Evolutionary conservation across 1,139 yeast genomes (phyloP).

Genomic region (Diutina neorugosa): DNA sequence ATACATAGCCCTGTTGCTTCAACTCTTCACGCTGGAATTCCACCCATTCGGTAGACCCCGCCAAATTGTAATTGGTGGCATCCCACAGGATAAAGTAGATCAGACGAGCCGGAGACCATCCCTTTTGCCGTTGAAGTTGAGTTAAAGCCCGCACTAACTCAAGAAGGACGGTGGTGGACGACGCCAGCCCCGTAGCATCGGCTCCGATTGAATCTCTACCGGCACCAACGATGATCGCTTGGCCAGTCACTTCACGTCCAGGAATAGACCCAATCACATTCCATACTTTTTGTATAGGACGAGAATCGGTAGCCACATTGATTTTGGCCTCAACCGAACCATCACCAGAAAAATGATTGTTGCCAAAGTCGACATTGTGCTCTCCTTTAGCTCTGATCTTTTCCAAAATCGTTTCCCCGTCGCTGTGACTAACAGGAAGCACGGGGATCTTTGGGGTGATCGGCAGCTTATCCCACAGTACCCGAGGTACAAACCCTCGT

Average conservation of each 20-base stretch:
- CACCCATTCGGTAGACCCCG: constrained; percentile 77
- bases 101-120: constrained; percentile 79
- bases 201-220: constrained; percentile 67
- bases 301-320: constrained; percentile 34
- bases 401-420: constrained; percentile 41
- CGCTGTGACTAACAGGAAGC: constrained; percentile 64
- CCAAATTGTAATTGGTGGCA: constrained; percentile 69
- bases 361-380: constrained; percentile 31
- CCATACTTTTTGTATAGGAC: constrained; percentile 62
- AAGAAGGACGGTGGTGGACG: constrained; percentile 65
- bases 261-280: constrained; percentile 67
- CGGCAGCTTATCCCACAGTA: constrained; percentile 35
- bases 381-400: constrained; percentile 22
- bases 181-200: constrained; percentile 63
- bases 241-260: constrained; percentile 71
- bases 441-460: constrained; percentile 63
- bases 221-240: constrained; percentile 74
- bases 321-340: constrained; percentile 17
- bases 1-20: constrained; percentile 52
- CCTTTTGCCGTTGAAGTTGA: constrained; percentile 47
- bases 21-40: constrained; percentile 44
- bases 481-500: constrained; percentile 23
- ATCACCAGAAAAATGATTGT: constrained; percentile 20
- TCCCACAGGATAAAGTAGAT: constrained; percentile 82
- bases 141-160: constrained; percentile 65